Conservation (phyloP, 2,329 filamentous ascomycete genomes). For the Canariomyces notabilis region DNA sequence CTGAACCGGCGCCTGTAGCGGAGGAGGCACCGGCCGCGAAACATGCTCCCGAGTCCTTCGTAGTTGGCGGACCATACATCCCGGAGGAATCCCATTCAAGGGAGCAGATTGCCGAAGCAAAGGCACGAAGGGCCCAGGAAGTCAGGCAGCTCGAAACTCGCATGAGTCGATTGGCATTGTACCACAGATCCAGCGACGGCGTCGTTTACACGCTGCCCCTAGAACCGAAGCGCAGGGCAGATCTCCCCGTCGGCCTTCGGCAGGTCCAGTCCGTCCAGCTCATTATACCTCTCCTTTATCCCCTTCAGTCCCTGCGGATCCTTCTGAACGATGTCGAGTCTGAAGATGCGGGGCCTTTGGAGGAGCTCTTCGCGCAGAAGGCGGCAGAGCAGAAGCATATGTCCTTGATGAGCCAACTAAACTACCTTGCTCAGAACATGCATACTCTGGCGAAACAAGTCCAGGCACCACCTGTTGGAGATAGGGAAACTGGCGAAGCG, state of each 20-base stretch:
- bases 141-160: slow-evolving; percentile 69
- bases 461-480: slow-evolving; percentile 24
- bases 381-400: slow-evolving; percentile 52
- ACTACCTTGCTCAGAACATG: slow-evolving; percentile 68
- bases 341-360: slow-evolving; percentile 56
- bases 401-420: slow-evolving; percentile 68
- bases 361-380: slow-evolving; percentile 60
- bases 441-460: slow-evolving; percentile 58
- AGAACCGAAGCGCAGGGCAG: slow-evolving; percentile 55
- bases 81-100: slow-evolving; percentile 48
- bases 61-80: slow-evolving; percentile 29
- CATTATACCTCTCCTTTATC: slow-evolving; percentile 66
- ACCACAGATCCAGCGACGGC: slow-evolving; percentile 64
- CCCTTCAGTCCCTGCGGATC: slow-evolving; percentile 61
- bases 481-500: slow-evolving; percentile 18
- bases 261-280: slow-evolving; percentile 60
- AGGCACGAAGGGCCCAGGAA: slow-evolving; percentile 59
- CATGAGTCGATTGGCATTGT: slow-evolving; percentile 62
- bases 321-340: slow-evolving; percentile 60
- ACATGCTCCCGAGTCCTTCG: slow-evolving; percentile 5
- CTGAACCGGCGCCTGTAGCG: slow-evolving; percentile 7
- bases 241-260: slow-evolving; percentile 58
- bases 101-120: slow-evolving; percentile 58
- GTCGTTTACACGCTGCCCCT: slow-evolving; percentile 66
- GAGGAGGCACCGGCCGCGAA: neutral